Conservation (phyloP, 1,284 basidiomycete genomes). For the Trametes versicolor region DNA sequence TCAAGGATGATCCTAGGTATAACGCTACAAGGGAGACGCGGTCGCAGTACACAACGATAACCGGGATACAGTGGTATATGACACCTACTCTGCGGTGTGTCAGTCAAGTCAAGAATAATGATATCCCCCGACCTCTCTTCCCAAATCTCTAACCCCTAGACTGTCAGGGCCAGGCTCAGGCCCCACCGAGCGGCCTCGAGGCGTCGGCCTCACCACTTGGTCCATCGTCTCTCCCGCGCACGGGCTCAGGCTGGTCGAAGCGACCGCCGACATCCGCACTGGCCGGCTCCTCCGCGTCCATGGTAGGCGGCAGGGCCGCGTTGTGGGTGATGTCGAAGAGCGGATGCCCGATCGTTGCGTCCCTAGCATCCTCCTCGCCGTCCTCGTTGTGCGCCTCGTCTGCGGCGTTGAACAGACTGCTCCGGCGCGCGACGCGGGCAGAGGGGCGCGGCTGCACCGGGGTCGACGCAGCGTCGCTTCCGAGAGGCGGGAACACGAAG, state of each 20-base stretch:
- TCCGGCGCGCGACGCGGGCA: slow-evolving; percentile 24
- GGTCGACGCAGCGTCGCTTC: neutral
- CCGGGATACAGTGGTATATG: neutral
- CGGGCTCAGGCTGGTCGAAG: slow-evolving; percentile 20
- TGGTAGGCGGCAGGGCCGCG: slow-evolving; percentile 8
- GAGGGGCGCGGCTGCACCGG: slow-evolving; percentile 23
- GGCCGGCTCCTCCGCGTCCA: slow-evolving; percentile 24
- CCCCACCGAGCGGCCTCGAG: neutral
- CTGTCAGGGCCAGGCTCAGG: neutral
- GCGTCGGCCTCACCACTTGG: neutral
- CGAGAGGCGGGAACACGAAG: slow-evolving; percentile 9
- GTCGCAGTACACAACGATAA: neutral
- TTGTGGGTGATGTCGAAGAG: neutral
- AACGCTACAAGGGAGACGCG: neutral
- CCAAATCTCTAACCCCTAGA: neutral
- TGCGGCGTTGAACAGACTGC: slow-evolving; percentile 22
- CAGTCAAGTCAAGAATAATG: neutral
- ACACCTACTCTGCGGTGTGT: neutral
- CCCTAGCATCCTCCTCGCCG: neutral
- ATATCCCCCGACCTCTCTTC: neutral
- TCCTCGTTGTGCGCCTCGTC: slow-evolving; percentile 6
- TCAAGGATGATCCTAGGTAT: neutral
- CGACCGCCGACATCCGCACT: slow-evolving; percentile 24
- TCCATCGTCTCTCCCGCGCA: neutral
- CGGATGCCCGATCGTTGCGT: slow-evolving; percentile 1